Conservation (phyloP, 495 filamentous ascomycete genomes). For the Melanomma pulvis-pyrius region DNA sequence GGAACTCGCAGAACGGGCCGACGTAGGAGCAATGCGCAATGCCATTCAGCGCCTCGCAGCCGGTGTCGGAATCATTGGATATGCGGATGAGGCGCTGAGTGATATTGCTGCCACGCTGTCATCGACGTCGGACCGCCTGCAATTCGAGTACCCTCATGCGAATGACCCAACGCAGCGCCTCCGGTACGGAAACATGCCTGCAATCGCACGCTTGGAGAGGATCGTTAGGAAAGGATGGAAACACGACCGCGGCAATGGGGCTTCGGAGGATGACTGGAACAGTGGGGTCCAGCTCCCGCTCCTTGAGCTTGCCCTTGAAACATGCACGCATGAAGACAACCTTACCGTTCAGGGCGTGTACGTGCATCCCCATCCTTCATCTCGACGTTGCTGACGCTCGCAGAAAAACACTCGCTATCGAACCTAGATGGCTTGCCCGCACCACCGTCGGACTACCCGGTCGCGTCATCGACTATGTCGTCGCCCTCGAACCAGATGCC, state of each 20-base stretch:
- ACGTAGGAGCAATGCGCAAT: conserved; percentile 11
- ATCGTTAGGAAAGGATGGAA: conserved; percentile 30
- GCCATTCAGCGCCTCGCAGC: conserved; percentile 16
- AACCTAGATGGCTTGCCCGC: conserved; percentile 22
- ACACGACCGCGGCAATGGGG: conserved; percentile 25
- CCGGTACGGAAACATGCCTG: conserved; percentile 22
- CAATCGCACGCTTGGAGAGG: conserved; percentile 8
- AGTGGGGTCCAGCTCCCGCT: conserved; percentile 34
- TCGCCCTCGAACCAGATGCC: conserved; percentile 27
- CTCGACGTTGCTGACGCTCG: conserved; percentile 14
- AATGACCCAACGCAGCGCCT: conserved; percentile 13
- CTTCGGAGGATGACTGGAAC: conserved; percentile 36
- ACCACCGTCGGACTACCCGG: conserved; percentile 15
- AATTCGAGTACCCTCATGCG: conserved; percentile 29
- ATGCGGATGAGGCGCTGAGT: conserved; percentile 16
- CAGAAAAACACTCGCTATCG: conserved; percentile 26
- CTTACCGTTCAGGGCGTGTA: conserved; percentile 26
- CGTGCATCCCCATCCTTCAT: background rate
- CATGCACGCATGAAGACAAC: conserved; percentile 22
- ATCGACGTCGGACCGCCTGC: conserved; percentile 16
- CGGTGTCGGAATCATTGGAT: conserved; percentile 28
- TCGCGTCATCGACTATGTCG: conserved; percentile 31
- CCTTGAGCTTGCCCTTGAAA: conserved; percentile 31
- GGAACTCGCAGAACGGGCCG: conserved; percentile 18
- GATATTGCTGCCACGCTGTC: conserved; percentile 3